A percentile compares a stretch with the other conserved stretches of the same genome.
phyloP scores from a whole-genome alignment of 208 protist species.

The Spongospora subterranea region DNA sequence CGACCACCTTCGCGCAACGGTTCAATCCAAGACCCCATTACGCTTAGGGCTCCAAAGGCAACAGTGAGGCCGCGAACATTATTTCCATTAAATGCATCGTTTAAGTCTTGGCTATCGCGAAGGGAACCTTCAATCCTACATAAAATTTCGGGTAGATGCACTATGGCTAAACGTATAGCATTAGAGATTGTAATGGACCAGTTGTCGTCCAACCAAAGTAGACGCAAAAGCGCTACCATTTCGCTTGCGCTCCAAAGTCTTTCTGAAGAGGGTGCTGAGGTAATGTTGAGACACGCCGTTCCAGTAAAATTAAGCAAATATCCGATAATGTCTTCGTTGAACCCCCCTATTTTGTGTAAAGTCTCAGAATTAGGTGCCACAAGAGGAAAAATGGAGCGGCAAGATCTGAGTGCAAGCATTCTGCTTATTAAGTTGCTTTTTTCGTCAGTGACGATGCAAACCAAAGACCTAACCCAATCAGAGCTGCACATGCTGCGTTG shows the following conservation, averaged over 20 bases:
- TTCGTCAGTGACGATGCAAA: background rate
- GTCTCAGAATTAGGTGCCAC: background rate
- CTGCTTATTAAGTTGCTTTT: background rate
- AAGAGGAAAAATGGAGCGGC: constrained; percentile 13
- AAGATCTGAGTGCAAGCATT: background rate
- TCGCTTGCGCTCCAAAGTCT: background rate
- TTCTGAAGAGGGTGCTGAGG: background rate
- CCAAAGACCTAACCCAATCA: background rate
- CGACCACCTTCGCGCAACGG: constrained; percentile 24
- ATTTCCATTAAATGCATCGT: background rate
- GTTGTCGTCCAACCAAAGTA: constrained; percentile 39
- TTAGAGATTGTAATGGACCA: background rate
- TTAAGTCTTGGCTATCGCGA: too few relatives aligned
- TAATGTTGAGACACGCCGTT: background rate
- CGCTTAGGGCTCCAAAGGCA: background rate
- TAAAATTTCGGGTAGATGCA: background rate
- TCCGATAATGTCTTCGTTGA: background rate
- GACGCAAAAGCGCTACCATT: constrained; percentile 30
- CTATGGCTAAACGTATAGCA: background rate
- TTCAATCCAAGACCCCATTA: constrained; percentile 23
- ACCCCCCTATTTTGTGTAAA: background rate
- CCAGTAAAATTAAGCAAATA: background rate
- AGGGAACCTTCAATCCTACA: background rate
- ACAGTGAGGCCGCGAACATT: background rate
- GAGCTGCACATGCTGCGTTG: background rate